Evolutionary conservation across 2,329 filamentous ascomycete genomes (phyloP).

Genomic region (Chaetomium sp.): DNA sequence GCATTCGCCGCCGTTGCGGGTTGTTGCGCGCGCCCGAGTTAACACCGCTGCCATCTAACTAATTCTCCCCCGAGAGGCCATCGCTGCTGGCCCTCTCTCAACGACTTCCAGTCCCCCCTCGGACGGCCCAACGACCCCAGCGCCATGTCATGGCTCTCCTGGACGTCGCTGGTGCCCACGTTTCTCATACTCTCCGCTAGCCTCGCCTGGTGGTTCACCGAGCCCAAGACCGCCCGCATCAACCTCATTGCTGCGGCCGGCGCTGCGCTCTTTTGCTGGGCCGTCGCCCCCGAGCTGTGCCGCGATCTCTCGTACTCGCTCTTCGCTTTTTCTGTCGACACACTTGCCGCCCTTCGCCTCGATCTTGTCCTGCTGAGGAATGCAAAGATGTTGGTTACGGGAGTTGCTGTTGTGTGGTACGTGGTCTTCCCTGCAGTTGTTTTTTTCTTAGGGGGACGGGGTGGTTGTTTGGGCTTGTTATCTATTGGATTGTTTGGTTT

Average conservation of each 20-base stretch:
- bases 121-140: slow-evolving; percentile 29
- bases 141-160: slow-evolving; percentile 47
- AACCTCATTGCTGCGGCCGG: slow-evolving; percentile 37
- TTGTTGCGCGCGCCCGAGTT: too few relatives aligned
- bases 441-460: background rate
- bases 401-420: slow-evolving; percentile 49
- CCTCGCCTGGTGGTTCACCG: slow-evolving; percentile 39
- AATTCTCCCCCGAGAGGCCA: too few relatives aligned
- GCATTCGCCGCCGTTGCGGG: too few relatives aligned
- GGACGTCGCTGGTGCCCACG: slow-evolving; percentile 39
- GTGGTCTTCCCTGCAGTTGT: slow-evolving; percentile 22
- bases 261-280: slow-evolving; percentile 36
- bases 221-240: slow-evolving; percentile 37
- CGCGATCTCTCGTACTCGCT: slow-evolving; percentile 32
- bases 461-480: background rate
- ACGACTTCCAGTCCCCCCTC: too few relatives aligned
- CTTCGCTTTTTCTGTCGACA: slow-evolving; percentile 29
- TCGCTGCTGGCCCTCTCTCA: too few relatives aligned
- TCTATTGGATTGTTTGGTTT: background rate
- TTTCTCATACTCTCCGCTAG: slow-evolving; percentile 38
- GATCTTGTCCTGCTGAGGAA: slow-evolving; percentile 43
- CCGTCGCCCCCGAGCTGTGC: slow-evolving; percentile 36
- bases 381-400: slow-evolving; percentile 49
- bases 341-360: slow-evolving; percentile 37
- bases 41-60: too few relatives aligned